Evolutionary conservation across 1,284 basidiomycete species (phyloP), one percentile per base, ranked within the genome.

Genomic region (Baeospora myosura): DNA sequence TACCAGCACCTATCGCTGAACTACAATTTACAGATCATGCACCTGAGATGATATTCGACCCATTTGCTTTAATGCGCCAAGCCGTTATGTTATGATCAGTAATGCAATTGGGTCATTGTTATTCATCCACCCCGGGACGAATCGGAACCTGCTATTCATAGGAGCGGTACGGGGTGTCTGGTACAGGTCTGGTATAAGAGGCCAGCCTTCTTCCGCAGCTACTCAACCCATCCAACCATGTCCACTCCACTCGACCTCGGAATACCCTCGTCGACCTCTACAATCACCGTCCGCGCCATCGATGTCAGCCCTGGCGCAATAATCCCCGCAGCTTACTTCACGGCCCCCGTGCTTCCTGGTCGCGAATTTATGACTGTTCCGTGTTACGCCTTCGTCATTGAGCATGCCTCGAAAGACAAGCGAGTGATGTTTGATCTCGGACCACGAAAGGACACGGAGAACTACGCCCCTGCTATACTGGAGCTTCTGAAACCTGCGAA

Each of bases 401-500:
- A 55, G 18, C 46, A 52, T 24, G 12, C 33, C 5, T 12, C 37
- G 2, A 48, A 41, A 2, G 41, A 42, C 21, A 44, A 45, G 17
- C 47, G 46, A 8, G 32, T 55, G 1, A 43, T 58, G 47, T 57
- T 57, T 33, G 52, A 57, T 24, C 41, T 58, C 5, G 56, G 56
- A 2, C 26, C 42, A 7, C 37, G 55, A 11, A 54, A 56, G 38
- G 40, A 51, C 16, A 42, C 48, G 11, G 49, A 52, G 8, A 46
- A 38, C 11, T 46, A 50, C 3, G 26, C 52, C 0, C 52, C 55
- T 1, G 17, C 28, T 2, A n/a, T 50, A 40, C 33, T 7, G 38
- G 30, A 34, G 18, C 18, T 11, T n/a, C 25, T 43, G 24, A 26
- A 31, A n/a, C n/a, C n/a, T n/a, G 16, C 33, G 25, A 11, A 18